A percentile compares a stretch with the other conserved stretches of the same genome.
Conservation (phyloP, 2,329 filamentous ascomycete species). For the Monosporascus sp. region DNA sequence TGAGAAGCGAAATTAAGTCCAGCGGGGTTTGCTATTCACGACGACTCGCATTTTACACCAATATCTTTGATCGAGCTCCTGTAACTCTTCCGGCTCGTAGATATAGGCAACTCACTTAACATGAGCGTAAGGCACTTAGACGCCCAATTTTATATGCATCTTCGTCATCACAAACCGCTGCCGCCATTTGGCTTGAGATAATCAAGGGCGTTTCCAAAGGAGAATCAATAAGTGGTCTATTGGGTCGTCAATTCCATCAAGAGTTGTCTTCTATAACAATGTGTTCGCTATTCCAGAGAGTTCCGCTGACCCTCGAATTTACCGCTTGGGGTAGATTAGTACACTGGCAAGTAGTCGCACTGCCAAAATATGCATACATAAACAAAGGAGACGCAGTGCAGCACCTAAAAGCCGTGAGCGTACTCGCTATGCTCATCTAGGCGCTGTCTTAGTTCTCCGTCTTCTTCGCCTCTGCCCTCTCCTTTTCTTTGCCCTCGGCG, state of each 20-base stretch:
- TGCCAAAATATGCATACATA: conserved; percentile 4
- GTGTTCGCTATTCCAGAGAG: conserved; percentile 5
- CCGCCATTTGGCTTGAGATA: neutral
- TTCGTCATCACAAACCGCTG: neutral
- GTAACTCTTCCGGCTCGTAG: too few relatives aligned
- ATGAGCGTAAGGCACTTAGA: too few relatives aligned
- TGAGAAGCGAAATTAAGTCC: too few relatives aligned
- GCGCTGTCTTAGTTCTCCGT: conserved; percentile 11
- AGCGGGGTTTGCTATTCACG: too few relatives aligned
- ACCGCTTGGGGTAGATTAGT: conserved; percentile 6
- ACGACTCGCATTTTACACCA: too few relatives aligned
- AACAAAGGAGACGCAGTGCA: conserved; percentile 25
- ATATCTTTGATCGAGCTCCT: too few relatives aligned
- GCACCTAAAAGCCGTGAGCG: neutral
- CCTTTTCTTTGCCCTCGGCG: conserved; percentile 28
- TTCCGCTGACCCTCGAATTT: conserved; percentile 7
- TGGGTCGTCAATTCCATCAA: conserved; percentile 9
- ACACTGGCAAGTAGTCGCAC: conserved; percentile 8
- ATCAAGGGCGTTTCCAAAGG: neutral
- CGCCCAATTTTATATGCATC: neutral
- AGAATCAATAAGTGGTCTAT: conserved; percentile 8
- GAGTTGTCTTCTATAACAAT: conserved; percentile 9
- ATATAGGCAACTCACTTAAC: too few relatives aligned
- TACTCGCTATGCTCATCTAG: neutral
- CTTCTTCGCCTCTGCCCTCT: conserved; percentile 14